A percentile compares a stretch with the other conserved stretches of the same genome.
These are phyloP conservation scores for Populus ilicifolia DNA, from an alignment of 345 rosid genomes.

Conservation along the genomic window DNA sequence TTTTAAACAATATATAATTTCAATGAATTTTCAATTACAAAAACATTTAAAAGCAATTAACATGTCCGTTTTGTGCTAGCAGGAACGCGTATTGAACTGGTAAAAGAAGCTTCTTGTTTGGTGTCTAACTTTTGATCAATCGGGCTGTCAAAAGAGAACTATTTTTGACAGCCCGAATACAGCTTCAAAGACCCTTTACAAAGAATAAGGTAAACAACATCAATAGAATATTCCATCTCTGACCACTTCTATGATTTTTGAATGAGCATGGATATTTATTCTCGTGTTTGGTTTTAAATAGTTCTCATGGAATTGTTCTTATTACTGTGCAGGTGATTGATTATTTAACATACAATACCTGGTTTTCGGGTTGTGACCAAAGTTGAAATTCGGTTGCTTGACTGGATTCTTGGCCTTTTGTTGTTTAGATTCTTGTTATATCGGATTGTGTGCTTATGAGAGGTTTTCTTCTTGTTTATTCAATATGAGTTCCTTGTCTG, in stretches of 20 bases:
- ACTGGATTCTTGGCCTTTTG: background rate
- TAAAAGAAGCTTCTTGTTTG: conserved; percentile 8
- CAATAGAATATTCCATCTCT: conserved; percentile 1
- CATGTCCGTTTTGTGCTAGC: background rate
- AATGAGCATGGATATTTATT: background rate
- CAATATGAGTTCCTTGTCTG: conserved; percentile 73
- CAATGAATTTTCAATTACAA: too few species aligned
- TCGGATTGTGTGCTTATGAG: conserved; percentile 13
- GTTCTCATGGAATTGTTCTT: background rate
- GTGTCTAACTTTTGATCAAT: background rate
- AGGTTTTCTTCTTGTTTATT: conserved; percentile 25
- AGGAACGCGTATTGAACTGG: conserved; percentile 9
- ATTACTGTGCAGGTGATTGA: conserved; percentile 2
- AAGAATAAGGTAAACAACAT: background rate
- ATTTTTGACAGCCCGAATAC: conserved; percentile 25
- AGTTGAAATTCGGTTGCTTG: background rate
- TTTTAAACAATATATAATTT: too few species aligned
- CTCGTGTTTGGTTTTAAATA: background rate
- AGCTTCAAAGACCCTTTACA: background rate
- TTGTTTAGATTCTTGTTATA: background rate
- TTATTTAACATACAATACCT: background rate
- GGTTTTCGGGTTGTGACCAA: background rate
- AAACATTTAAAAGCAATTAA: too few species aligned
- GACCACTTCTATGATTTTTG: background rate
- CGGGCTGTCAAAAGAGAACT: conserved; percentile 20